Evolutionary conservation across 2,329 filamentous ascomycete genomes (phyloP).

Genomic region (Emericellopsis cladophorae): DNA sequence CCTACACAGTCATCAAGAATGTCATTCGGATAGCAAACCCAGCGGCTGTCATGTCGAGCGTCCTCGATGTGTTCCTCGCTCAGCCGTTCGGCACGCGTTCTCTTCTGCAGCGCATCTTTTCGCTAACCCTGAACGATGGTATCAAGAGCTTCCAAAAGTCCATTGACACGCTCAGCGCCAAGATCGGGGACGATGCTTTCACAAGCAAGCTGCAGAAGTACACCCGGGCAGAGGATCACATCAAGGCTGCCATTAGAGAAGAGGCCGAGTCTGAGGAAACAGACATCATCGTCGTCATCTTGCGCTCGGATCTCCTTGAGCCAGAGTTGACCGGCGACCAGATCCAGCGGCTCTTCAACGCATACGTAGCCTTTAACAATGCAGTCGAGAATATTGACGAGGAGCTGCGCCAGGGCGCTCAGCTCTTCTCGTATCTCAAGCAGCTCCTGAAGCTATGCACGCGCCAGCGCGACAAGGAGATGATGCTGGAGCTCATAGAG

Average conservation of each 20-base stretch:
- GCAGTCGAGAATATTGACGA: slow-evolving; percentile 85
- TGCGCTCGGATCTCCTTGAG: slow-evolving; percentile 65
- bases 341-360: slow-evolving; percentile 78
- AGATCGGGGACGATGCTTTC: slow-evolving; percentile 71
- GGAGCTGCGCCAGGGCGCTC: slow-evolving; percentile 77
- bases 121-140: slow-evolving; percentile 79
- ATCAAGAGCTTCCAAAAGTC: slow-evolving; percentile 77
- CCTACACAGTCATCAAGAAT: slow-evolving; percentile 89
- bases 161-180: slow-evolving; percentile 63
- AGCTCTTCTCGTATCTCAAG: slow-evolving; percentile 90
- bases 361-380: slow-evolving; percentile 91
- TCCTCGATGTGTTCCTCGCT: slow-evolving; percentile 88
- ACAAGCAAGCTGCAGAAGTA: slow-evolving; percentile 74
- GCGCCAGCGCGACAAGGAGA: slow-evolving; percentile 83
- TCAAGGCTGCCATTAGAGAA: slow-evolving; percentile 61
- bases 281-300: slow-evolving; percentile 74
- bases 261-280: slow-evolving; percentile 64
- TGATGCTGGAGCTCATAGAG: slow-evolving; percentile 94
- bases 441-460: slow-evolving; percentile 88
- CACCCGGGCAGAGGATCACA: slow-evolving; percentile 57
- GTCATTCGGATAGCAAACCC: slow-evolving; percentile 95
- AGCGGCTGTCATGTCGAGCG: slow-evolving; percentile 89
- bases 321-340: slow-evolving; percentile 63
- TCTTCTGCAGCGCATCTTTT: slow-evolving; percentile 88
- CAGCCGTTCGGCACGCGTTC: slow-evolving; percentile 88